Evolutionary conservation across 768 basidiomycete species (phyloP), one percentile per base, ranked within the genome.

Genomic region (Paxillus involutus): DNA sequence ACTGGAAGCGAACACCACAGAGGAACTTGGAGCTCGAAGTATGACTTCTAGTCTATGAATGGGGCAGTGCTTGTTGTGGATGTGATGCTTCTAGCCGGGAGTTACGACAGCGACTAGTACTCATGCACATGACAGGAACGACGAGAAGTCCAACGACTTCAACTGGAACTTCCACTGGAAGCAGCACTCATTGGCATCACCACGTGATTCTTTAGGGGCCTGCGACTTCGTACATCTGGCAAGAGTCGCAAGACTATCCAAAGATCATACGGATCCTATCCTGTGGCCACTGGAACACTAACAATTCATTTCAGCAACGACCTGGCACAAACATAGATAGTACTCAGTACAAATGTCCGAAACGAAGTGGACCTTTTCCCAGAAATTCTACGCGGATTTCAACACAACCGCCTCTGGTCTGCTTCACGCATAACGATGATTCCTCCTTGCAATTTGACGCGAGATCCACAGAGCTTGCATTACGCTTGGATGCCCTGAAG

Each of bases 401-500:
- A 64, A 59, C 35, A 52, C n/a, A 2, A 45, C 56, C 10, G 59
- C 56, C 36, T 69, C 68, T 43, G 69, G 69, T 70, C 35, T 52
- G 66, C 30, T 35, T 42, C 40, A 6, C 8, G 29, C 7, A 32
- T 9, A 14, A 11, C 13, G 37, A 9, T 24, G 19, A 11, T 21
- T 45, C 5, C 26, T 26, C 7, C n/a, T 49, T n/a, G 19, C 41
- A 17, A 40, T 53, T 57, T 72, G 39, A 69, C 44, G 36, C 49
- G 12, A 40, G 44, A 21, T 52, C 52, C 42, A 60, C 63, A 86
- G 85, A 80, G 52, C 63, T 88, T 52, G 68, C 76, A 53, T 64
- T 74, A 4, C 80, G 77, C 33, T 62, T 87, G 39, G 73, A 79
- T 24, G 61, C 61, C 2, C 68, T 76, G 8, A 80, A 75, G 59